Conservation (phyloP, 306 rosid genomes). For the Fragaria vesca region DNA sequence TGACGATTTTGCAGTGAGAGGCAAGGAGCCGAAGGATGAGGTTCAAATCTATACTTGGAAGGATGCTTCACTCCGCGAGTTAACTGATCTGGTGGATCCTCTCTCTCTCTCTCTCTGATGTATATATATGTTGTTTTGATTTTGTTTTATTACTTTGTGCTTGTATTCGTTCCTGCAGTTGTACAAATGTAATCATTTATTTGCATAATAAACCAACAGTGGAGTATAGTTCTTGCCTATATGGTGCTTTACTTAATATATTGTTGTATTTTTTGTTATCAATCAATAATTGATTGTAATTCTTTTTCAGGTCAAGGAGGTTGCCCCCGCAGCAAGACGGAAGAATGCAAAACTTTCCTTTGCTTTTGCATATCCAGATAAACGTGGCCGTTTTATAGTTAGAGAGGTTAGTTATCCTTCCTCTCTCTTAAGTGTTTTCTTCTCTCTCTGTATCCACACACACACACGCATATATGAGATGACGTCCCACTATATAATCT, state of each 20-base stretch:
- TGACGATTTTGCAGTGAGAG: constrained; percentile 82
- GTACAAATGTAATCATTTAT: background rate
- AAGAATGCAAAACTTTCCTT: constrained; percentile 85
- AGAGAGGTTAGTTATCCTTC: constrained; percentile 49
- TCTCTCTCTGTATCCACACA: background rate
- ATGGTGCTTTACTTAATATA: background rate
- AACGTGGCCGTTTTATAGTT: constrained; percentile 73
- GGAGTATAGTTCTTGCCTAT: background rate
- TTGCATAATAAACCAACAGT: background rate
- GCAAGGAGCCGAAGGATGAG: constrained; percentile 91
- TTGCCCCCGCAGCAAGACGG: constrained; percentile 85
- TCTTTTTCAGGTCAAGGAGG: constrained; percentile 78
- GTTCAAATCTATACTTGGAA: constrained; percentile 99
- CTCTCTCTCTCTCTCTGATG: background rate
- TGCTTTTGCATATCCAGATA: constrained; percentile 93
- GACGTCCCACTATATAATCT: no score
- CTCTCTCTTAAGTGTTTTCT: background rate
- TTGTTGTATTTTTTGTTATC: background rate
- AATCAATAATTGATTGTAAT: constrained; percentile 16
- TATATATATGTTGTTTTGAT: background rate
- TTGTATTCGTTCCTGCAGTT: background rate
- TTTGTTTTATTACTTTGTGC: background rate
- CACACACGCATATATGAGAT: background rate
- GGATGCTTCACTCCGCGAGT: constrained; percentile 88
- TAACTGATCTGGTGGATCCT: constrained; percentile 69